Evolutionary conservation across 805 yeast species (phyloP).

Genomic region (Yarrowia yakushimensis): DNA sequence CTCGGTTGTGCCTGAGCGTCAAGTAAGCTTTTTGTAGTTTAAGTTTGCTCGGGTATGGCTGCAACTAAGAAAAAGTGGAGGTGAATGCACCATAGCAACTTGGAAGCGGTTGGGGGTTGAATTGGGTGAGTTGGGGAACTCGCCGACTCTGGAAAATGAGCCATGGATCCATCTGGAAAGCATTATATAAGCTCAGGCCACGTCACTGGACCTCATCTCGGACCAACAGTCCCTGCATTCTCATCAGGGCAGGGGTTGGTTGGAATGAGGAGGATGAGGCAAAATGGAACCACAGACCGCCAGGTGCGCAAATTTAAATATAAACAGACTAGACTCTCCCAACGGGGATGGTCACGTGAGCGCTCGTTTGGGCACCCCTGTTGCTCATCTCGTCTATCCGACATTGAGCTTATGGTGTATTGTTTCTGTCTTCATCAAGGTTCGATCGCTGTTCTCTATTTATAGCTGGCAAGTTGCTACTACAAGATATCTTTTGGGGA

Average conservation of each 20-base stretch:
- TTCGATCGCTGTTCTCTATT: neutral
- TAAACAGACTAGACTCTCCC: no score
- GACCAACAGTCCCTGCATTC: slow-evolving; percentile 13
- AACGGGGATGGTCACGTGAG: neutral
- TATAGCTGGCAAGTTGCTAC: neutral
- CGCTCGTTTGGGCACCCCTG: no score
- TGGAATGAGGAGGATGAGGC: neutral
- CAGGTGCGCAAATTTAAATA: neutral
- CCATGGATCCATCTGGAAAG: no score
- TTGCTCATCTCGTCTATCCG: no score
- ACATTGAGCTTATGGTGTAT: neutral
- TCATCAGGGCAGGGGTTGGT: slow-evolving; percentile 21
- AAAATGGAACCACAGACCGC: no score
- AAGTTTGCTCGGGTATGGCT: neutral
- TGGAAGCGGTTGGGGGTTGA: neutral
- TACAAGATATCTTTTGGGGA: no score
- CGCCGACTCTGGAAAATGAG: no score
- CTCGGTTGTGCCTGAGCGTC: slow-evolving; percentile 1
- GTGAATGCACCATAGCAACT: neutral
- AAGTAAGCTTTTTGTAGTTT: slow-evolving; percentile 1
- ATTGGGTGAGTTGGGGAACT: no score
- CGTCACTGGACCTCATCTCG: slow-evolving; percentile 15
- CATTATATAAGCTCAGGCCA: neutral
- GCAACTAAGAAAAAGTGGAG: neutral
- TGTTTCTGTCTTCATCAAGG: neutral